phyloP scores from a whole-genome alignment of 1,284 basidiomycete species.

The Macrocystidia cucumis region DNA sequence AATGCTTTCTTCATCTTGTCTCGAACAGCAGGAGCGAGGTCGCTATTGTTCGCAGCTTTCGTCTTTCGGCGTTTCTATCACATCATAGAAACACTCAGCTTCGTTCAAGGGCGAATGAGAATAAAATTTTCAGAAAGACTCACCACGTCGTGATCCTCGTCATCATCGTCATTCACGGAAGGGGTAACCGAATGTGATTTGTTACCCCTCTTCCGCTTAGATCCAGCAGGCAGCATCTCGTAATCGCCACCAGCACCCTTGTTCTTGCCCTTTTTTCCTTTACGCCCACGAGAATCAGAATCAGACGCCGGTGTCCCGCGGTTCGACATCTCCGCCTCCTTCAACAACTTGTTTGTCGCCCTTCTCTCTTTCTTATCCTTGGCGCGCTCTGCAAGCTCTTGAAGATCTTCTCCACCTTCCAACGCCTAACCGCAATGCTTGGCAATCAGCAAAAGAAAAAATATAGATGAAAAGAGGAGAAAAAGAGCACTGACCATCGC shows the following conservation, averaged over 20 bases:
- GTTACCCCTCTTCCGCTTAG: conserved; percentile 63
- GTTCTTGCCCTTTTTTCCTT: conserved; percentile 64
- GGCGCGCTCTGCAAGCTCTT: conserved; percentile 61
- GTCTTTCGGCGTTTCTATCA: conserved; percentile 79
- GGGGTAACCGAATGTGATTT: conserved; percentile 77
- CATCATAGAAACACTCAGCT: conserved; percentile 3
- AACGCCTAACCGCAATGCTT: conserved; percentile 45
- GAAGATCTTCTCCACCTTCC: conserved; percentile 83
- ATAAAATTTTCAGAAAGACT: conserved; percentile 17
- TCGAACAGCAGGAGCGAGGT: conserved; percentile 46
- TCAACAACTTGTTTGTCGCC: conserved; percentile 41
- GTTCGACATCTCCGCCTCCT: conserved; percentile 43
- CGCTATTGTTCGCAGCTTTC: conserved; percentile 28
- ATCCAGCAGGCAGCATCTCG: conserved; percentile 30
- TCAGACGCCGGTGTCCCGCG: conserved; percentile 59
- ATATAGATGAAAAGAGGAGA: conserved; percentile 1
- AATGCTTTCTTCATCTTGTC: conserved; percentile 85
- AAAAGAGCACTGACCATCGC: conserved; percentile 48
- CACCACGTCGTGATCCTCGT: conserved; percentile 61
- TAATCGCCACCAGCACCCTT: conserved; percentile 50
- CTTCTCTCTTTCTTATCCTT: conserved; percentile 59
- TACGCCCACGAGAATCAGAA: conserved; percentile 49
- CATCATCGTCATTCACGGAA: conserved; percentile 63
- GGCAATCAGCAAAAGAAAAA: conserved; percentile 3
- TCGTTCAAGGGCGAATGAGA: conserved; percentile 1